Evolutionary conservation across 257 asterid genomes (phyloP).

Genomic region (Primulina huaijiensis): DNA sequence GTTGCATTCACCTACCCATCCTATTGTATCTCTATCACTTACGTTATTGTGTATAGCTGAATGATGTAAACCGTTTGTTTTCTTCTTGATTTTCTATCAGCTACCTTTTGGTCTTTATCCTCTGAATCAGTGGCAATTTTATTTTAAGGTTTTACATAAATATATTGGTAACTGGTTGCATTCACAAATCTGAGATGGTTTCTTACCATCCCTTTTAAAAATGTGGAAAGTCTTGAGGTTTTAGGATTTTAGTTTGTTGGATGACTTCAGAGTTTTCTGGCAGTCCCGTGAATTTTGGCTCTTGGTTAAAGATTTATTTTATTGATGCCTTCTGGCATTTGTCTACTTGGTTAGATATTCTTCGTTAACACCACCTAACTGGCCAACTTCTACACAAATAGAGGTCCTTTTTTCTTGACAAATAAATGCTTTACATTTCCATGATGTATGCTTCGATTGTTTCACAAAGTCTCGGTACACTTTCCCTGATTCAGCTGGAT

Average conservation of each 20-base stretch:
- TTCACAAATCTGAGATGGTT: constrained; percentile 5
- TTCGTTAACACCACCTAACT: no score
- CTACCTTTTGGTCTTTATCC: constrained; percentile 1
- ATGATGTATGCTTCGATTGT: not conserved
- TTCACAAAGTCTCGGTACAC: not conserved
- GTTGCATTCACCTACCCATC: not conserved
- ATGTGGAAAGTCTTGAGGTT: not conserved
- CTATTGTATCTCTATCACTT: constrained; percentile 3
- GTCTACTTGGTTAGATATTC: not conserved
- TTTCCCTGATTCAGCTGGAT: constrained; percentile 16
- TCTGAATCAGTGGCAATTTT: not conserved
- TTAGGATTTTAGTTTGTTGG: constrained; percentile 11
- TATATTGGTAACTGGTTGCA: not conserved
- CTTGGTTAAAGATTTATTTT: constrained; percentile 10
- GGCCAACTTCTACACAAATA: no score
- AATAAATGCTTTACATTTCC: not conserved
- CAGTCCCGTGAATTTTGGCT: not conserved
- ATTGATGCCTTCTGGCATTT: constrained; percentile 3
- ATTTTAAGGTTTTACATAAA: not conserved
- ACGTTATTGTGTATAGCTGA: not conserved
- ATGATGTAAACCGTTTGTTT: constrained; percentile 9
- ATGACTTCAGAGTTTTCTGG: not conserved
- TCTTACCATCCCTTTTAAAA: not conserved
- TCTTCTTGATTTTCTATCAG: not conserved
- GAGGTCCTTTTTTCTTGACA: not conserved